Conservation (phyloP, 192 early-diverging fungal genomes). For the Ambispora gerdemannii region DNA sequence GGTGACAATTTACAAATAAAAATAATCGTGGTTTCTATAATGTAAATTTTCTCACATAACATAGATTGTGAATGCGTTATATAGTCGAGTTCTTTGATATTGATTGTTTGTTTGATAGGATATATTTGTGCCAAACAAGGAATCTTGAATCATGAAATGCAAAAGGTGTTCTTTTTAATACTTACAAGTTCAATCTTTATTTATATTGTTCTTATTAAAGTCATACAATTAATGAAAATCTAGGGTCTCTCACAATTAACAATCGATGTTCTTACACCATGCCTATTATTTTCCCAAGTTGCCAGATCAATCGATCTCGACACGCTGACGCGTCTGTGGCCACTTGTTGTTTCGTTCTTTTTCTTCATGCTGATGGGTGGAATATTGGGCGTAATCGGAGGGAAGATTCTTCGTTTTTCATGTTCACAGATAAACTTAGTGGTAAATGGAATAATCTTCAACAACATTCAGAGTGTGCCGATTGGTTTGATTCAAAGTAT, state of each 20-base stretch:
- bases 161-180: background rate
- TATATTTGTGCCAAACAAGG: background rate
- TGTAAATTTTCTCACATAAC: background rate
- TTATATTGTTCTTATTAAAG: background rate
- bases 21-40: background rate
- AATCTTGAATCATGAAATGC: background rate
- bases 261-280: conserved; percentile 24
- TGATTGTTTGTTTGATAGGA: background rate
- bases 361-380: conserved; percentile 9
- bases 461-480: conserved; percentile 22
- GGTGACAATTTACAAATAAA: background rate
- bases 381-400: conserved; percentile 3
- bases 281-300: conserved; percentile 25
- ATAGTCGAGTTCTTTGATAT: background rate
- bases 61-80: background rate
- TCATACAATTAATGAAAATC: background rate
- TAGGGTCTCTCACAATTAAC: conserved; percentile 15
- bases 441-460: conserved; percentile 15
- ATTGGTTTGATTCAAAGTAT: conserved; percentile 25
- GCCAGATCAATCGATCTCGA: conserved; percentile 14
- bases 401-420: conserved; percentile 15
- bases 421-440: conserved; percentile 20
- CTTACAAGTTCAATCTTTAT: background rate
- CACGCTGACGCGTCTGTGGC: conserved; percentile 24
- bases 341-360: conserved; percentile 13